phyloP scores from a whole-genome alignment of 345 rosid species.

The Eucalyptus victrix region DNA sequence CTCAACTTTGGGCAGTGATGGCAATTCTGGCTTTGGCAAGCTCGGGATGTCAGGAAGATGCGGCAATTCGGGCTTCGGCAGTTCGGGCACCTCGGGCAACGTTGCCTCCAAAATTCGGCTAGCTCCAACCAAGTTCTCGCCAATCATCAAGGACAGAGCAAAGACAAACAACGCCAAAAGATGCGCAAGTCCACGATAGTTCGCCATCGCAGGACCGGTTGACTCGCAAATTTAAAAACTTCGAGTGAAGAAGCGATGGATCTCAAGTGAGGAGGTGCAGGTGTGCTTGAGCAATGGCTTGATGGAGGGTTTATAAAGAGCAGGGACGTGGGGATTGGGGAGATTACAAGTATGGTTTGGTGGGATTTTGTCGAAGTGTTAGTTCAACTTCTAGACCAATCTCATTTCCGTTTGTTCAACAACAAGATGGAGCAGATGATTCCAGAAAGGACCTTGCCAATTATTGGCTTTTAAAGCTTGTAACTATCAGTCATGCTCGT shows the following conservation, averaged over 20 bases:
- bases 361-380: neutral
- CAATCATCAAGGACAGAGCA: neutral
- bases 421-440: neutral
- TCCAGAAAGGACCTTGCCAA: neutral
- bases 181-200: neutral
- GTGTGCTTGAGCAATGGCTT: neutral
- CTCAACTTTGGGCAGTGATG: neutral
- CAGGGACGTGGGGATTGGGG: neutral
- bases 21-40: neutral
- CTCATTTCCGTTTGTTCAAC: neutral
- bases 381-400: neutral
- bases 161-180: neutral
- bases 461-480: neutral
- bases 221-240: neutral
- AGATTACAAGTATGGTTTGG: neutral
- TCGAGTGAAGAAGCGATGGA: neutral
- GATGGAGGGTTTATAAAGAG: neutral
- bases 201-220: neutral
- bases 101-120: neutral
- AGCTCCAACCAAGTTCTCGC: neutral
- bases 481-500: neutral
- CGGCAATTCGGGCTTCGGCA: neutral
- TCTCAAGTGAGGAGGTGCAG: neutral
- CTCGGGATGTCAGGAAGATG: neutral
- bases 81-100: neutral